Conservation (phyloP, 2,329 filamentous ascomycete genomes). For the Cordyceps cicadae region DNA sequence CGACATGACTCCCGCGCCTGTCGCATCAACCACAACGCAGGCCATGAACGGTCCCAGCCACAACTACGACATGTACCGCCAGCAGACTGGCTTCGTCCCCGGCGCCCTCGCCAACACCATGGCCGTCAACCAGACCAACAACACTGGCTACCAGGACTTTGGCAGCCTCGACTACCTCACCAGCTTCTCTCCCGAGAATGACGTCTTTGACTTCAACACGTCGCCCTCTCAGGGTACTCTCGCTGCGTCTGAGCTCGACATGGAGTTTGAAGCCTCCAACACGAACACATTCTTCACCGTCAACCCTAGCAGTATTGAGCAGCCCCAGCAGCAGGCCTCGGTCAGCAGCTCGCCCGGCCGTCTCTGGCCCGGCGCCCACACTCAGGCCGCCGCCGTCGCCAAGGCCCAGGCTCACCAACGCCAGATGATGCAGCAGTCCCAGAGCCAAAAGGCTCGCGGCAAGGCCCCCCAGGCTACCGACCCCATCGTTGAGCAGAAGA, state of each 20-base stretch:
- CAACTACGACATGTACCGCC: conserved; percentile 90
- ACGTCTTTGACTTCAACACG: conserved; percentile 66
- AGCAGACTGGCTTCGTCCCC: conserved; percentile 86
- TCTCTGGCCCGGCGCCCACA: conserved; percentile 89
- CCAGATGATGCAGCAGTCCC: conserved; percentile 42
- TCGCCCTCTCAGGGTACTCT: conserved; percentile 52
- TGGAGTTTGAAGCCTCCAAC: conserved; percentile 40
- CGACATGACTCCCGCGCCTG: conserved; percentile 45
- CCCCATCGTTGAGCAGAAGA: conserved; percentile 80
- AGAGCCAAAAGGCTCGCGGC: conserved; percentile 35
- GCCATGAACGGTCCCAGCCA: conserved; percentile 76
- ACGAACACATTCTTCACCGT: conserved; percentile 60
- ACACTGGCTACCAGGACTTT: conserved; percentile 44
- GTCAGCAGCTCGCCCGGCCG: conserved; percentile 52
- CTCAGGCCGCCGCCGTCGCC: conserved; percentile 66
- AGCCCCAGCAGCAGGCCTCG: conserved; percentile 12
- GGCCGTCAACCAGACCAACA: conserved; percentile 60
- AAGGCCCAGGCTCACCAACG: conserved; percentile 65
- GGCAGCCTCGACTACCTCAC: conserved; percentile 44
- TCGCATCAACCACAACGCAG: conserved; percentile 42
- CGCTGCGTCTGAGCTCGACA: conserved; percentile 58
- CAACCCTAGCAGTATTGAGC: conserved; percentile 67
- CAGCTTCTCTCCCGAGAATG: conserved; percentile 52
- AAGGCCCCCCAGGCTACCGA: conserved; percentile 51
- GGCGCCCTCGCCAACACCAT: conserved; percentile 75